phyloP scores from a whole-genome alignment of 495 filamentous ascomycete species.

The Penicillium waksmanii region DNA sequence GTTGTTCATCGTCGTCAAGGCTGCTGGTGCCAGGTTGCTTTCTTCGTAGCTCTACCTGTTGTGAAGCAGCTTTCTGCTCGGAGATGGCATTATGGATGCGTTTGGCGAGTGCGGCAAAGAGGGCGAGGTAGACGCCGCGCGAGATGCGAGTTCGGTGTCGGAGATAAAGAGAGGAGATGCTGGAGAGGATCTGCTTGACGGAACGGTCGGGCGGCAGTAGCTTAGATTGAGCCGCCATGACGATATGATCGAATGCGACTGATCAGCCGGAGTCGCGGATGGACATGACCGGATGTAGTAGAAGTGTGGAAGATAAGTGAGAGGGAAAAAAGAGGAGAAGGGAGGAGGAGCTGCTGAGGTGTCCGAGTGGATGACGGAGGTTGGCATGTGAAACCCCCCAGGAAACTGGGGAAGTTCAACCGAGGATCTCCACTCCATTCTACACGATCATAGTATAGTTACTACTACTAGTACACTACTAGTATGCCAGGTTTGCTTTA shows the following conservation, averaged over 20 bases:
- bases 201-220: conserved; percentile 70
- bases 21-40: conserved; percentile 56
- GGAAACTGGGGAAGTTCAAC: conserved; percentile 32
- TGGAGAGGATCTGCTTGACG: conserved; percentile 71
- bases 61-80: conserved; percentile 89
- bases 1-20: conserved; percentile 49
- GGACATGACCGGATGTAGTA: conserved; percentile 33
- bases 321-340: conserved; percentile 13
- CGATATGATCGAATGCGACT: conserved; percentile 22
- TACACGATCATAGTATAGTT: too few species aligned
- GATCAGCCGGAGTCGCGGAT: conserved; percentile 37
- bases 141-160: conserved; percentile 87
- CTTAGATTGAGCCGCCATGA: conserved; percentile 85
- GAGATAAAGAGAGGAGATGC: conserved; percentile 77
- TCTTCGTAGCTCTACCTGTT: conserved; percentile 66
- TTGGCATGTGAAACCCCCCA: conserved; percentile 39
- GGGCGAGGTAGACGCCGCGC: conserved; percentile 86
- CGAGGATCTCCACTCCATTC: conserved; percentile 21
- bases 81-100: conserved; percentile 89
- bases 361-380: neutral
- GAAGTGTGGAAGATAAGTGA: conserved; percentile 9
- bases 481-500: too few species aligned
- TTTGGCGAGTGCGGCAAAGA: conserved; percentile 85
- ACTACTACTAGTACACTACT: too few species aligned
- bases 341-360: conserved; percentile 17